Conservation (phyloP, 495 filamentous ascomycete species). For the Oidiodendron maius region DNA sequence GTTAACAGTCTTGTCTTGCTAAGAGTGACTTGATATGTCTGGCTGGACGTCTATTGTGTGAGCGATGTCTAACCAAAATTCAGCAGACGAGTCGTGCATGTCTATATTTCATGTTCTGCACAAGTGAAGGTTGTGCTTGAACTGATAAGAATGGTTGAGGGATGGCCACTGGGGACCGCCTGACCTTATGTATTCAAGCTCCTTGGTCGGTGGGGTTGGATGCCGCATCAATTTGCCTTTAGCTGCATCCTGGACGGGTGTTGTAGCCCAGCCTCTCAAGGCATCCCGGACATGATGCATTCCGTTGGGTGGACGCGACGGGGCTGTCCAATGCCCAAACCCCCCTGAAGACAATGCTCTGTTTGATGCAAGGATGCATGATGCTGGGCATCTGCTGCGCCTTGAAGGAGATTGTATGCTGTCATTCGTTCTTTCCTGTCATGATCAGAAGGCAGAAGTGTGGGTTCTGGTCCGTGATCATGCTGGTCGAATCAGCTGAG, state of each 20-base stretch:
- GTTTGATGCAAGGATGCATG: conserved; percentile 13
- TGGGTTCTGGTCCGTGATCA: conserved; percentile 9
- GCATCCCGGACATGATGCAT: conserved; percentile 9
- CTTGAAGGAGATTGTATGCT: conserved; percentile 13
- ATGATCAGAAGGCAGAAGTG: conserved; percentile 6
- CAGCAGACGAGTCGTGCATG: conserved; percentile 3
- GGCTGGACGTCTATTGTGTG: no score
- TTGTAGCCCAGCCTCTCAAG: background rate
- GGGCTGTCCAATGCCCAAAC: conserved; percentile 7
- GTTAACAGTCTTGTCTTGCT: conserved; percentile 4
- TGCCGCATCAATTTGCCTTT: no score
- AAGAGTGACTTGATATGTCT: no score
- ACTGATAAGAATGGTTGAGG: conserved; percentile 1
- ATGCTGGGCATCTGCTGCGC: conserved; percentile 13
- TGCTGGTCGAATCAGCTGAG: no score
- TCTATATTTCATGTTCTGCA: conserved; percentile 6
- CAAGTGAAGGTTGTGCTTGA: conserved; percentile 2
- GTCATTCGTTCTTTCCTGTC: conserved; percentile 6
- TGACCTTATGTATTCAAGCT: conserved; percentile 5
- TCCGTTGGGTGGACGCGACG: conserved; percentile 11
- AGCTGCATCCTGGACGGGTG: no score
- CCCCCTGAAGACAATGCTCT: conserved; percentile 12
- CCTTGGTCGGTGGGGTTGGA: background rate
- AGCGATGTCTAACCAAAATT: conserved; percentile 3
- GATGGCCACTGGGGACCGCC: background rate